These are phyloP conservation scores for Ceratocystis colombiana DNA, from an alignment of 2,329 filamentous ascomycete species.

Conservation along the genomic window DNA sequence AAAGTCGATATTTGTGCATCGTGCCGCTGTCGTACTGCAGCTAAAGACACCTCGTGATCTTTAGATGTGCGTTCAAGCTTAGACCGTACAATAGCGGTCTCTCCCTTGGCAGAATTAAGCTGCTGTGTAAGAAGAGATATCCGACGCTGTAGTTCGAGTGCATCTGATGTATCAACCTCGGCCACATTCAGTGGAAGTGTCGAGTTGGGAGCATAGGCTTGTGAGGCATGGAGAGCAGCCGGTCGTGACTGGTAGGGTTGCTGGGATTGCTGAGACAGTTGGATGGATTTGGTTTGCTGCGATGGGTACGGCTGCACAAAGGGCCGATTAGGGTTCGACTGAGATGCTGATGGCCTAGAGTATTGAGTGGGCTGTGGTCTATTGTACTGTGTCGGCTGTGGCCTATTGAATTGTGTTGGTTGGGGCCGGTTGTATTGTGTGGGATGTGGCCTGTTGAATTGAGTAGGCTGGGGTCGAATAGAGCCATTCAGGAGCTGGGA, in stretches of 20 bases:
- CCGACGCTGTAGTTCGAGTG: background rate
- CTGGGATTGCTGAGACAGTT: background rate
- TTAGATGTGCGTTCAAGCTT: slow-evolving; percentile 54
- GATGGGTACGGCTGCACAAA: slow-evolving; percentile 17
- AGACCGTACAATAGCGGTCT: slow-evolving; percentile 63
- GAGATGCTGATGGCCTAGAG: background rate
- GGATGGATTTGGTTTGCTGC: background rate
- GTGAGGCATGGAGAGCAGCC: background rate
- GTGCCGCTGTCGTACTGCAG: slow-evolving; percentile 52
- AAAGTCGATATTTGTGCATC: slow-evolving; percentile 51
- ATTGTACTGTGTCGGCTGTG: background rate
- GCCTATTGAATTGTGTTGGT: slow-evolving; percentile 18
- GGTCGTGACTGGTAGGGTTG: background rate
- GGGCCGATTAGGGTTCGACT: slow-evolving; percentile 12
- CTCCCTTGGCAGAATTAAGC: slow-evolving; percentile 55
- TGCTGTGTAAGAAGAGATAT: slow-evolving; percentile 31
- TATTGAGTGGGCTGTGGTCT: background rate
- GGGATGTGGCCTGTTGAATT: slow-evolving; percentile 32
- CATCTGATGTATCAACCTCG: background rate
- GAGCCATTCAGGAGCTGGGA: slow-evolving; percentile 13
- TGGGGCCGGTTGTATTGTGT: slow-evolving; percentile 36
- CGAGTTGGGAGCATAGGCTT: background rate
- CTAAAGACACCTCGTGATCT: slow-evolving; percentile 53
- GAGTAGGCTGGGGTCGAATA: slow-evolving; percentile 29
- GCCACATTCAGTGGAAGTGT: background rate